Base-by-base conservation (phyloP, 1,139 yeast species). In the Diutina ranongensis region DNA sequence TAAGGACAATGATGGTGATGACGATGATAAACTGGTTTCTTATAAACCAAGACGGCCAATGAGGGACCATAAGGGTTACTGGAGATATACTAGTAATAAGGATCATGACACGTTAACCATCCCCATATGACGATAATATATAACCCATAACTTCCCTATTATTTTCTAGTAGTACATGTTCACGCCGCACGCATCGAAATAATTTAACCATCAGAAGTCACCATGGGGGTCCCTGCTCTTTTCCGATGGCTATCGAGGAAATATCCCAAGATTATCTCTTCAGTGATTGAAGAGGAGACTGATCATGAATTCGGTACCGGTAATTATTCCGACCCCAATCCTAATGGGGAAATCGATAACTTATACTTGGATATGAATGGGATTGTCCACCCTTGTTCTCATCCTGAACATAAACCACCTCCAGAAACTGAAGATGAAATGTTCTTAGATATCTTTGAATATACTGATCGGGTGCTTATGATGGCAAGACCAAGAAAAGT, bases 241-340 rank as follows among this genome's bases (percentile, higher is more conserved):
- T 94, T 89, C 65, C 76, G 98, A 68, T 94, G 98, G 97, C 71
- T 94, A 46, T 88, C 97, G 1, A 67, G 80, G 51, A 88, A 89
- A 62, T 94, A 89, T 59, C 97, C 98, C 13, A 89, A 89, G 67
- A 89, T 84, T 70, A 88, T 92, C 54, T 83, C 95, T 13, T 95
- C 88, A 64, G 69, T 82, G 59, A 79, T 92, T 54, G 94, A 86
- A 56, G 94, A 84, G 47, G 73, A 76, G 8, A 32, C 16, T 20
- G 32, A 25, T 20, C 19, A 10, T 10, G 42, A 38, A 13, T 25
- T 25, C n/a, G 32, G 33, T 27, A 25, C 12, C 2, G 32, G 32
- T 1, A n/a, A 10, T 32, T 38, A 38, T 18, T 15, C 32, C 32
- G 42, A 38, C 21, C 42, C 42, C 32, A 38, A 38, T 49, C 88